phyloP scores from a whole-genome alignment of 2,329 filamentous ascomycete species.

The Camillea tinctor region DNA sequence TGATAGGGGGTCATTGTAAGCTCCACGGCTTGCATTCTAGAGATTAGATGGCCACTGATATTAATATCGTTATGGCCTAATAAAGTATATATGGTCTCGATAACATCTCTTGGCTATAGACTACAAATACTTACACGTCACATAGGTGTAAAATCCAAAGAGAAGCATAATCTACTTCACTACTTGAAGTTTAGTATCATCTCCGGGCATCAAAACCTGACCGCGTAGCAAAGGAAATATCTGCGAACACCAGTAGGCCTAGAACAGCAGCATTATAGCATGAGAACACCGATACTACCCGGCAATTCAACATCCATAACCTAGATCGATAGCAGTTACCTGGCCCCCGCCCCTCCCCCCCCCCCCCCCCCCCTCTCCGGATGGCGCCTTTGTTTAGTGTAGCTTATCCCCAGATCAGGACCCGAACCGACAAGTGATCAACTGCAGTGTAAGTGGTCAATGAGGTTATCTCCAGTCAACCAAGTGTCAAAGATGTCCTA shows the following conservation, averaged over 20 bases:
- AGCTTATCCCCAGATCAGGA: slow-evolving; percentile 2
- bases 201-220: background rate
- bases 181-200: background rate
- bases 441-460: slow-evolving; percentile 1
- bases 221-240: background rate
- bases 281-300: background rate
- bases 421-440: slow-evolving; percentile 7
- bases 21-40: background rate
- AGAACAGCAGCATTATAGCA: background rate
- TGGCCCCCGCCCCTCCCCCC: background rate
- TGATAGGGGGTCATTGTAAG: background rate
- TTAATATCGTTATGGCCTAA: background rate
- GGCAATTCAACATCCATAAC: background rate
- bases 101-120: background rate
- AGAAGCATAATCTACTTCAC: background rate
- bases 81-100: background rate
- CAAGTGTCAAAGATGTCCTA: slow-evolving; percentile 7
- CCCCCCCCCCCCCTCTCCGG: background rate
- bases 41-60: background rate
- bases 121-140: background rate
- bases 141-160: background rate
- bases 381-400: background rate
- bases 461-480: slow-evolving; percentile 13
- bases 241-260: background rate
- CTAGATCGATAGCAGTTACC: background rate